Conservation (phyloP, 2,329 filamentous ascomycete genomes). For the Cordyceps cateniannulata region DNA sequence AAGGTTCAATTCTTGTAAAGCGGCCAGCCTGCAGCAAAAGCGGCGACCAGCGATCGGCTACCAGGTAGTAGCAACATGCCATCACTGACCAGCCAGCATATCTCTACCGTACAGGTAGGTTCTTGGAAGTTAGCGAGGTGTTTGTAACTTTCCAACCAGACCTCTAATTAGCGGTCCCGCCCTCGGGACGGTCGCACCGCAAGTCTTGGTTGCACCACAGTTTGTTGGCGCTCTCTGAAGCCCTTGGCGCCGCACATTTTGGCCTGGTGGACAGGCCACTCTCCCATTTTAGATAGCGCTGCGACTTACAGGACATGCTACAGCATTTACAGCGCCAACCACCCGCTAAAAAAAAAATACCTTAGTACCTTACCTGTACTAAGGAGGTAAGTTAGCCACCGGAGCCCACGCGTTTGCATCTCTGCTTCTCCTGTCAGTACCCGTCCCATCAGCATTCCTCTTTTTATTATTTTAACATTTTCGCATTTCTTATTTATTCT, state of each 20-base stretch:
- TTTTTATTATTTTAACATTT: background rate
- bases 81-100: background rate
- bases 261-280: background rate
- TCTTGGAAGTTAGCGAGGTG: too few relatives aligned
- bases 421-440: too few relatives aligned
- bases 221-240: background rate
- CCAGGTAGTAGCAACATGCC: background rate
- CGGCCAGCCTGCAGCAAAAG: background rate
- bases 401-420: background rate
- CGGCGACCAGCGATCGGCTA: too few relatives aligned
- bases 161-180: background rate
- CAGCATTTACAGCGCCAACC: background rate
- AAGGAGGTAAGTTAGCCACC: too few relatives aligned
- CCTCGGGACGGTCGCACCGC: background rate
- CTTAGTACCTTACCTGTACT: too few relatives aligned
- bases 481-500: too few relatives aligned
- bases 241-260: too few relatives aligned
- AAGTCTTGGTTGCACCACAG: background rate
- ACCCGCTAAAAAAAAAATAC: background rate
- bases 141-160: too few relatives aligned
- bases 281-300: background rate
- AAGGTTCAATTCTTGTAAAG: background rate
- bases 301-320: background rate
- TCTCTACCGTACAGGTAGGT: background rate
- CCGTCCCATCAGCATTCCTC: background rate